These are phyloP conservation scores for Dothideomycetes sp. DNA, from an alignment of 2,329 filamentous ascomycete genomes.

Conservation along the genomic window DNA sequence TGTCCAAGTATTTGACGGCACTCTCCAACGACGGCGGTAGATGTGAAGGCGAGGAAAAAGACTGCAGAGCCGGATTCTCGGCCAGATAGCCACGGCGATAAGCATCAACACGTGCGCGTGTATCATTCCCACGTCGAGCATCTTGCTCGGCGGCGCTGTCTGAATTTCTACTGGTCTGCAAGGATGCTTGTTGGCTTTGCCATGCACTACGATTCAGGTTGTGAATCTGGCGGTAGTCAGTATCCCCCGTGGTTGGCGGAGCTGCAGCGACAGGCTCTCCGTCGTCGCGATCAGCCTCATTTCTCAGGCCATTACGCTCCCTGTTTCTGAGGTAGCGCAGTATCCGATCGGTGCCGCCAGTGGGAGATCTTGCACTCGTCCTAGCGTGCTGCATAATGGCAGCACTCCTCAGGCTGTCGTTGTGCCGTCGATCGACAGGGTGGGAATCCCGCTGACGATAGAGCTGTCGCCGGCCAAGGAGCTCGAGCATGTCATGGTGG, in stretches of 20 bases:
- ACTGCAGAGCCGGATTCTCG: constrained; percentile 17
- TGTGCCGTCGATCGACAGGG: too few relatives aligned
- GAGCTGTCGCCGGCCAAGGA: constrained; percentile 25
- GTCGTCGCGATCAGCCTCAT: constrained; percentile 16
- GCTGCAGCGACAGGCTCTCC: constrained; percentile 14
- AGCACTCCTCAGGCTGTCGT: constrained; percentile 18
- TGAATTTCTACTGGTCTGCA: constrained; percentile 14
- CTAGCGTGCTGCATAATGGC: constrained; percentile 22
- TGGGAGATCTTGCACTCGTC: constrained; percentile 15
- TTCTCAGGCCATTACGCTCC: constrained; percentile 15
- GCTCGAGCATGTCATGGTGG: constrained; percentile 27
- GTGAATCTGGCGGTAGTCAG: constrained; percentile 4
- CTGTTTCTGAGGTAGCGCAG: constrained; percentile 29
- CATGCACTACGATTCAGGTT: constrained; percentile 16
- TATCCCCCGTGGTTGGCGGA: background rate
- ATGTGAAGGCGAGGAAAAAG: background rate
- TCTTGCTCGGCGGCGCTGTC: constrained; percentile 12
- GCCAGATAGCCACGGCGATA: constrained; percentile 22
- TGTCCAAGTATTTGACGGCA: constrained; percentile 50
- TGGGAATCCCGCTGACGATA: constrained; percentile 20
- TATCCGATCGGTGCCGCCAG: constrained; percentile 23
- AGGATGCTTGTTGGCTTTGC: constrained; percentile 8
- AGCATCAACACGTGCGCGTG: constrained; percentile 17
- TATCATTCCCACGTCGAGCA: constrained; percentile 7
- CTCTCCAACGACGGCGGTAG: constrained; percentile 38